Conservation (phyloP, 768 basidiomycete species). For the Lactarius sp. region DNA sequence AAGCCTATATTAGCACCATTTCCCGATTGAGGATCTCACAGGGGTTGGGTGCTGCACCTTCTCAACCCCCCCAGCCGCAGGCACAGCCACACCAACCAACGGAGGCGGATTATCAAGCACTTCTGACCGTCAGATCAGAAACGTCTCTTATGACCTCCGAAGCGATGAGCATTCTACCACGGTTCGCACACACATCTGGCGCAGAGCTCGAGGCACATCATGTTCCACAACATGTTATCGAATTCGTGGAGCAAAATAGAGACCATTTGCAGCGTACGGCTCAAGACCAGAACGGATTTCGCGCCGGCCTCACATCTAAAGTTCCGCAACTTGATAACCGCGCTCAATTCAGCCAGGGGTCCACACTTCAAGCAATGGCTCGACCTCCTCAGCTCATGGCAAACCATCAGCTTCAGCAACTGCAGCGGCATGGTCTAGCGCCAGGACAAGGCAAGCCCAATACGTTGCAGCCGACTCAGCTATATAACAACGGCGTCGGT, state of each 20-base stretch:
- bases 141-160: neutral
- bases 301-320: constrained; percentile 16
- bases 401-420: constrained; percentile 1
- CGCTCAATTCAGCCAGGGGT: constrained; percentile 7
- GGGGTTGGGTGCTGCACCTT: neutral
- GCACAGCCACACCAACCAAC: constrained; percentile 13
- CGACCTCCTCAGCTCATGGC: constrained; percentile 6
- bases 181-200: constrained; percentile 21
- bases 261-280: constrained; percentile 15
- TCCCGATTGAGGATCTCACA: neutral
- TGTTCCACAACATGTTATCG: constrained; percentile 12
- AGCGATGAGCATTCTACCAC: constrained; percentile 18
- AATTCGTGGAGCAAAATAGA: constrained; percentile 18
- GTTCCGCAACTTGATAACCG: constrained; percentile 10
- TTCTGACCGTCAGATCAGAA: constrained; percentile 9
- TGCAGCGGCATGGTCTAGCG: neutral
- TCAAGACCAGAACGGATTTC: constrained; percentile 22
- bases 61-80: constrained; percentile 8
- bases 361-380: neutral
- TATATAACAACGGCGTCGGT: constrained; percentile 2
- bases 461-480: neutral
- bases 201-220: constrained; percentile 17
- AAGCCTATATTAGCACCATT: neutral
- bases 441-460: constrained; percentile 8
- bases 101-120: constrained; percentile 18